Percentiles rank a stretch among this genome's conserved stretches.
Evolutionary conservation across 192 early-diverging fungal genomes (phyloP).

Genomic region (Backusella circina): DNA sequence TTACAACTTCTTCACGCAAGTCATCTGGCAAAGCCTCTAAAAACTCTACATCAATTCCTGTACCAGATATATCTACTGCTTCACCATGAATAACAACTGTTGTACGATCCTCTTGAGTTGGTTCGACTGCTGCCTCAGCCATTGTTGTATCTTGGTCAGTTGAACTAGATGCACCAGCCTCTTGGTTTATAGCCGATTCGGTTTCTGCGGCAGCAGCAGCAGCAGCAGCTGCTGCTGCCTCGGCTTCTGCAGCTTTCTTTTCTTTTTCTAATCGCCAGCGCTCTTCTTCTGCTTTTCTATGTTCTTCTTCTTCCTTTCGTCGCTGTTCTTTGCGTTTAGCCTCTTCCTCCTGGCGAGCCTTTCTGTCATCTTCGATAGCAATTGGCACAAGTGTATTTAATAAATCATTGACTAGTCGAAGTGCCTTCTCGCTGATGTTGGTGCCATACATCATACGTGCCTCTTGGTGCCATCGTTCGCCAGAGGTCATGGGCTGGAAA

Average conservation of each 20-base stretch:
- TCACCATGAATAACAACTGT: conserved; percentile 77
- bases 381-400: conserved; percentile 72
- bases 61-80: conserved; percentile 85
- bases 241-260: conserved; percentile 20
- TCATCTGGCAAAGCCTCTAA: conserved; percentile 94
- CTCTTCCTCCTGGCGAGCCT: conserved; percentile 51
- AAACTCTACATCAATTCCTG: conserved; percentile 93
- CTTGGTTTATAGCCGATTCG: neutral
- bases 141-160: neutral
- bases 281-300: conserved; percentile 42
- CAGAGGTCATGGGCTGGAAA: conserved; percentile 64
- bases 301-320: conserved; percentile 56
- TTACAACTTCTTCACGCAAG: conserved; percentile 87
- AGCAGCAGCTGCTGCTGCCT: conserved; percentile 34
- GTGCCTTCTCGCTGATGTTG: conserved; percentile 54
- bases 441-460: conserved; percentile 75
- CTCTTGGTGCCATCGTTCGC: conserved; percentile 88
- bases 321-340: conserved; percentile 42
- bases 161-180: neutral
- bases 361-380: conserved; percentile 67
- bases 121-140: conserved; percentile 5
- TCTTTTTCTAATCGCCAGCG: conserved; percentile 35
- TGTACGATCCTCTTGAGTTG: conserved; percentile 38
- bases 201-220: neutral
- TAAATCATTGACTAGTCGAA: conserved; percentile 56